Evolutionary conservation across 75 land plant species (phyloP).

Genomic region (Picea glauca): DNA sequence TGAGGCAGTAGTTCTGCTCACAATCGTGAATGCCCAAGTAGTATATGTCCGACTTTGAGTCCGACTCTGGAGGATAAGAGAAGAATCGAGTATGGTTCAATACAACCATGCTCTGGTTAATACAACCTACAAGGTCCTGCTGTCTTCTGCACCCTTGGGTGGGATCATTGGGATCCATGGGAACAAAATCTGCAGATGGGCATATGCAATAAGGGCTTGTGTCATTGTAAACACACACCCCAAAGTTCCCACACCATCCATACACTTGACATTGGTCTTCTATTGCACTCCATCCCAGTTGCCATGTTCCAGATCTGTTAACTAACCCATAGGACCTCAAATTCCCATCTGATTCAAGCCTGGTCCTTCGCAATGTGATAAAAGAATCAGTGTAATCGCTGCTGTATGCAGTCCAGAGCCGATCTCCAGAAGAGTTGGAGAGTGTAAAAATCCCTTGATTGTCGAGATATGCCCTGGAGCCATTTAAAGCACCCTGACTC

Average conservation of each 20-base stretch:
- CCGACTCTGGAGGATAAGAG: constrained; percentile 36
- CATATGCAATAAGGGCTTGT: constrained; percentile 46
- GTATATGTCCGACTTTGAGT: constrained; percentile 13
- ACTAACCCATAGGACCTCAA: constrained; percentile 41
- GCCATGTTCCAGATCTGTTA: constrained; percentile 14
- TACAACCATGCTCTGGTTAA: constrained; percentile 32
- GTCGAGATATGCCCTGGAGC: not conserved
- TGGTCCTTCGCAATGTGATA: constrained; percentile 32
- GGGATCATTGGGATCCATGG: constrained; percentile 24
- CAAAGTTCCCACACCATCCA: constrained; percentile 69
- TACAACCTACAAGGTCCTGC: constrained; percentile 27
- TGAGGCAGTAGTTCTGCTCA: constrained; percentile 30
- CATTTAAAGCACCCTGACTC: not conserved
- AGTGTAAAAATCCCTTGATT: constrained; percentile 7
- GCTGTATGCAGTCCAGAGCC: constrained; percentile 16
- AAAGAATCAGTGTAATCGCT: constrained; percentile 40
- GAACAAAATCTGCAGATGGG: constrained; percentile 38
- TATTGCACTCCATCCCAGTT: constrained; percentile 57
- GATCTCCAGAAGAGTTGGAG: not conserved
- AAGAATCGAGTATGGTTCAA: constrained; percentile 43
- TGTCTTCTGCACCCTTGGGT: constrained; percentile 45
- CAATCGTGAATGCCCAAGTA: constrained; percentile 11
- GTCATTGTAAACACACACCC: constrained; percentile 62
- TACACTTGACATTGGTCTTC: constrained; percentile 63
- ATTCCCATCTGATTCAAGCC: constrained; percentile 64